Evolutionary conservation across 495 filamentous ascomycete genomes (phyloP).

Genomic region (Aspergillus nidulans): DNA sequence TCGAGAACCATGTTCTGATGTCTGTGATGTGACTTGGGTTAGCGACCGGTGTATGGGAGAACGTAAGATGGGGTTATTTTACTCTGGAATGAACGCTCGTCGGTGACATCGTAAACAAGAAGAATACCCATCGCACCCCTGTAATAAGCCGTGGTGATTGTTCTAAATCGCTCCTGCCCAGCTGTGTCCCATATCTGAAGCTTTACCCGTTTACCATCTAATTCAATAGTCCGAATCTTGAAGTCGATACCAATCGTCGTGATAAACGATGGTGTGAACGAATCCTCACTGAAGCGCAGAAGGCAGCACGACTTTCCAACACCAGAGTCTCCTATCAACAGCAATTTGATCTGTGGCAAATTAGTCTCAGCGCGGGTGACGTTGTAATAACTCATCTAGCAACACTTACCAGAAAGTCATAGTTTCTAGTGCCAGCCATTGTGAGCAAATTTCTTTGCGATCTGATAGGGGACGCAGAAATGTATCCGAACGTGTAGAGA

Average conservation of each 20-base stretch:
- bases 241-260: slow-evolving; percentile 99
- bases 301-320: slow-evolving; percentile 99
- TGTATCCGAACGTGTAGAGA: background rate
- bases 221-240: slow-evolving; percentile 97
- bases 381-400: background rate
- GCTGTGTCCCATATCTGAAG: slow-evolving; percentile 99
- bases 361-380: slow-evolving; percentile 1
- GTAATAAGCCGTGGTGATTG: slow-evolving; percentile 98
- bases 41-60: background rate
- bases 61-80: slow-evolving; percentile 22
- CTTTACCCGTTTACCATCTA: slow-evolving; percentile 97
- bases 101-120: slow-evolving; percentile 97
- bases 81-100: slow-evolving; percentile 97
- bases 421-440: slow-evolving; percentile 97
- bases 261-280: slow-evolving; percentile 97
- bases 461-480: background rate
- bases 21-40: slow-evolving; percentile 49
- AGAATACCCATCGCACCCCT: slow-evolving; percentile 97
- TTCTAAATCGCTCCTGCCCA: slow-evolving; percentile 95
- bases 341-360: slow-evolving; percentile 80
- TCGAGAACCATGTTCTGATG: slow-evolving; percentile 98
- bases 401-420: slow-evolving; percentile 86
- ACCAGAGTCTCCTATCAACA: slow-evolving; percentile 96
- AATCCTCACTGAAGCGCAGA: slow-evolving; percentile 97
- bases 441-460: slow-evolving; percentile 14